Percentiles rank a stretch among this genome's conserved stretches.
Conservation (phyloP, 495 filamentous ascomycete species). For the Daldinia grandis region DNA sequence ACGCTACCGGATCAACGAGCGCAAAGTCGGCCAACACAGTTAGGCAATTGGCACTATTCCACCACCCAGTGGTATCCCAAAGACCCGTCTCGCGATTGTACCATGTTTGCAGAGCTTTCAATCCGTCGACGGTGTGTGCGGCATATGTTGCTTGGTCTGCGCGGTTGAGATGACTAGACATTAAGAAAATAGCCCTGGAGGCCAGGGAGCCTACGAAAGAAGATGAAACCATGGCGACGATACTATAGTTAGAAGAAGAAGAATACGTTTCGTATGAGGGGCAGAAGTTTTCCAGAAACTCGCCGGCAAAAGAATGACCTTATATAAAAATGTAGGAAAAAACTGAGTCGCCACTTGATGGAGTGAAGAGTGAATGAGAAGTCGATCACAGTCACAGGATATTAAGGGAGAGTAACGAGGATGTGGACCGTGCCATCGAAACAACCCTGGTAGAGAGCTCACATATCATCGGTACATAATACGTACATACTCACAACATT, state of each 20-base stretch:
- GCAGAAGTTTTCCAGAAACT: constrained; percentile 40
- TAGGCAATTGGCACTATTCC: constrained; percentile 77
- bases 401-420: constrained; percentile 36
- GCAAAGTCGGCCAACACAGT: constrained; percentile 71
- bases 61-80: constrained; percentile 76
- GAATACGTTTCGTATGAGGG: constrained; percentile 25
- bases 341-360: constrained; percentile 28
- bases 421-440: constrained; percentile 25
- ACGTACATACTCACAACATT: constrained; percentile 11
- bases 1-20: constrained; percentile 43
- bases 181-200: constrained; percentile 49
- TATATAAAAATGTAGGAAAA: constrained; percentile 27
- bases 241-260: background rate
- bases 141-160: constrained; percentile 41
- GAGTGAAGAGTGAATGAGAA: constrained; percentile 11
- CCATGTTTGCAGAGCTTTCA: constrained; percentile 66
- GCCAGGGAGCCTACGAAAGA: constrained; percentile 48
- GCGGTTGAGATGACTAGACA: constrained; percentile 42
- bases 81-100: constrained; percentile 69
- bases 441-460: constrained; percentile 8
- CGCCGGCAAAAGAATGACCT: constrained; percentile 7
- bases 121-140: constrained; percentile 54
- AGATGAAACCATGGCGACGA: constrained; percentile 44
- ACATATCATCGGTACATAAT: constrained; percentile 3
- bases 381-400: constrained; percentile 30